phyloP scores from a whole-genome alignment of 352 stramenopile genomes.

The Phytophthora kernoviae region DNA sequence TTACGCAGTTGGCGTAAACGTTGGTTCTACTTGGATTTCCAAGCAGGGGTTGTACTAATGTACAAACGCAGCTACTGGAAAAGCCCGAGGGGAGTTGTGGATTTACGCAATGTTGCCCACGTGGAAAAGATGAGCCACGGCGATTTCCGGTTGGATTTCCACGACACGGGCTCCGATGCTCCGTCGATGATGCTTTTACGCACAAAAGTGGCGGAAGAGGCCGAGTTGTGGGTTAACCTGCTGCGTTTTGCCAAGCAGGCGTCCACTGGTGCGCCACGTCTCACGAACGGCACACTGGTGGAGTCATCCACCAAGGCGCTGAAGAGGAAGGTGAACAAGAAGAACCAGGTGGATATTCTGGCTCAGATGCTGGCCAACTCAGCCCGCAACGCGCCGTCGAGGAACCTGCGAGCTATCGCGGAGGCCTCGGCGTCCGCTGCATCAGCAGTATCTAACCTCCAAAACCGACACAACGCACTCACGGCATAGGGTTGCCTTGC shows the following conservation, averaged over 20 bases:
- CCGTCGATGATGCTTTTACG: constrained; percentile 65
- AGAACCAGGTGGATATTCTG: constrained; percentile 52
- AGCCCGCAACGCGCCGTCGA: constrained; percentile 35
- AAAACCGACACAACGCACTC: constrained; percentile 28
- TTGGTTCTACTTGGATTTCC: constrained; percentile 85
- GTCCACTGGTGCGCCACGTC: constrained; percentile 27
- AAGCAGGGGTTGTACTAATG: constrained; percentile 68
- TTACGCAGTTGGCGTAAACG: constrained; percentile 81
- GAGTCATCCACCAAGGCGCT: constrained; percentile 27
- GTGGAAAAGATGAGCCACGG: constrained; percentile 73
- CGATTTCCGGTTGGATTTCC: constrained; percentile 76
- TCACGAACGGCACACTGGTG: constrained; percentile 30
- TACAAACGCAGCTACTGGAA: constrained; percentile 90
- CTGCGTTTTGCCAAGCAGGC: constrained; percentile 68
- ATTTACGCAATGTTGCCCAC: constrained; percentile 62
- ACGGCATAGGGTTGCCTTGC: constrained; percentile 19
- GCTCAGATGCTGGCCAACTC: constrained; percentile 47
- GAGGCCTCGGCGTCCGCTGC: constrained; percentile 38
- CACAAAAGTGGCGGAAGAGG: constrained; percentile 57
- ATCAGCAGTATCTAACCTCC: constrained; percentile 33
- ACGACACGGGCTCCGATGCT: constrained; percentile 35
- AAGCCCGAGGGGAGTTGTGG: constrained; percentile 67
- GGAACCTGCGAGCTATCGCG: constrained; percentile 39
- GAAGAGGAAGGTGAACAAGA: constrained; percentile 48
- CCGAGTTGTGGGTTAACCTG: constrained; percentile 78